Conservation (phyloP, 208 protist genomes). For the Strigomonas culicis region DNA sequence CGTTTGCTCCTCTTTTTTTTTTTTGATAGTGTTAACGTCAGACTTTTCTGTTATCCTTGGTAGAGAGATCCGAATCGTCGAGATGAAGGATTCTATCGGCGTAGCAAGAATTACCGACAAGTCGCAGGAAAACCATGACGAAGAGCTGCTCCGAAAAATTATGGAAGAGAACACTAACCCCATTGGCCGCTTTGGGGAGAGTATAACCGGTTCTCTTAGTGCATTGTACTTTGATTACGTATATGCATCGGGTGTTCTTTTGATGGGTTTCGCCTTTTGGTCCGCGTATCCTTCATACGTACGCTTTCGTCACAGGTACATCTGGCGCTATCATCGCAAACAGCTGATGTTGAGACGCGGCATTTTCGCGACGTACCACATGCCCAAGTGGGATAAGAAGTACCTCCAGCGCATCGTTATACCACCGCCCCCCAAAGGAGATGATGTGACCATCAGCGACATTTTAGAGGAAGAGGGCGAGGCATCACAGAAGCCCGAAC, state of each 20-base stretch:
- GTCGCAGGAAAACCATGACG: slow-evolving; percentile 38
- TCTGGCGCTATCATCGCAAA: slow-evolving; percentile 48
- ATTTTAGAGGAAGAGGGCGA: too few relatives aligned
- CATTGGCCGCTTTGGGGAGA: slow-evolving; percentile 34
- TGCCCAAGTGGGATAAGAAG: slow-evolving; percentile 75
- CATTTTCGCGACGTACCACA: slow-evolving; percentile 63
- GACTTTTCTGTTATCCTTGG: too few relatives aligned
- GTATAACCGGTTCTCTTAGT: slow-evolving; percentile 14
- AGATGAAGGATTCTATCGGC: slow-evolving; percentile 11
- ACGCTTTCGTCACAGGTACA: slow-evolving; percentile 57
- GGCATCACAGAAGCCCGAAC: not conserved
- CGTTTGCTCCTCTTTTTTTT: not conserved
- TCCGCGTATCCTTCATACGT: slow-evolving; percentile 55
- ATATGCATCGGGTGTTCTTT: slow-evolving; percentile 64
- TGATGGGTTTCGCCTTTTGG: slow-evolving; percentile 48
- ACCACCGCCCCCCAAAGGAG: slow-evolving; percentile 22
- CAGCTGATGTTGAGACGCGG: slow-evolving; percentile 51
- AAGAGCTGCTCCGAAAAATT: slow-evolving; percentile 37
- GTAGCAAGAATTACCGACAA: slow-evolving; percentile 42
- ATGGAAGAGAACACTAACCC: slow-evolving; percentile 50
- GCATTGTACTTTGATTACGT: slow-evolving; percentile 53
- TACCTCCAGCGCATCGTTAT: slow-evolving; percentile 56
- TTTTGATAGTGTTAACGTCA: too few relatives aligned
- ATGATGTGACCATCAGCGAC: slow-evolving; percentile 12
- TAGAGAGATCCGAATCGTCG: too few relatives aligned